Base-by-base conservation (phyloP, 305 asterid genomes). In the Solanum aculeatissimum region DNA sequence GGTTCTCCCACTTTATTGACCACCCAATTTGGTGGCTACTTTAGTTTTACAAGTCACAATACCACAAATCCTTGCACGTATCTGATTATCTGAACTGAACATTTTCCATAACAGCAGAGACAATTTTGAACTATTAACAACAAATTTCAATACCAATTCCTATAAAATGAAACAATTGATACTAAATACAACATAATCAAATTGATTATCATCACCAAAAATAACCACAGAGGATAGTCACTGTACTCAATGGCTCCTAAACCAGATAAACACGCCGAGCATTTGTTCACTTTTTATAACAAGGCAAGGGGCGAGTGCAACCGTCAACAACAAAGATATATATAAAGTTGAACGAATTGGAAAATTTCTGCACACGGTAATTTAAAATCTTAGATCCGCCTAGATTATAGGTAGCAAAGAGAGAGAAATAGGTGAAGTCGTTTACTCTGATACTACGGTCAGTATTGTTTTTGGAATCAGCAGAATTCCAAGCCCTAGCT, bases 401-500 rank as follows among this genome's bases (percentile, higher is more conserved):
- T 18, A 29, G 29, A 29, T 18, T 78, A 78, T 78, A 53, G 14
- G 3, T 43, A 43, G 18, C 45, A n/a, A 40, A 40, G 32, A 69
- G 21, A 35, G 53, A 40, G 25, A 49, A 62, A n/a, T 86, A 85
- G 53, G 63, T n/a, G 80, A 81, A 54, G 60, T 86, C 70, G 70
- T 12, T 54, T 95, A 96, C 98, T 84, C 92, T 92, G 91, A 90
- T 79, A 14, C 92, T 71, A 83, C 32, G 32, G 13, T 92, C 84
- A 29, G 93, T 57, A 66, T 85, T 87, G 54, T 87, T 77, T 80
- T 91, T 91, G 69, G 90, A 88, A 88, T 95, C 98, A 27, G 90
- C 70, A 19, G 98, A 94, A 88, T 90, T 90, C 98, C 97, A 92
- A 80, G 89, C 86, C 90, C 95, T 92, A 83, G 93, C 88, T 32